Base-by-base conservation (phyloP, 345 rosid species). In the Conringia planisiliqua region DNA sequence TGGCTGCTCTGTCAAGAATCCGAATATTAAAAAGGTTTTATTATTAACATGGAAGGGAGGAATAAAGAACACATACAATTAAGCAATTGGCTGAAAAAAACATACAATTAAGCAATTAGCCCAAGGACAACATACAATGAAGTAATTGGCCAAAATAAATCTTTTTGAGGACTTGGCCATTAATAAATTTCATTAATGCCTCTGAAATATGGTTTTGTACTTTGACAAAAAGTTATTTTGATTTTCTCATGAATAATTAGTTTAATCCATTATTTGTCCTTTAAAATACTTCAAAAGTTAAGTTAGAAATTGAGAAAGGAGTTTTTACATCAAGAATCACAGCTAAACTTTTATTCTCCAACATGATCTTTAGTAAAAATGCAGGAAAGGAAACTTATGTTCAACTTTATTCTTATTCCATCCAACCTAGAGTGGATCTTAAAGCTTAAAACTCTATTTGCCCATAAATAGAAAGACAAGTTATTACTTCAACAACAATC, bases 1-100 rank as follows among this genome's bases (percentile, higher is more conserved):
- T 79, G 73, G 47, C 20, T 72, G 61, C 69, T 64, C 70, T 75
- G 82, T 75, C 56, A 79, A 70, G 82, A 70, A 79, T 79, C 72
- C 40, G 80, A 80, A 65, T 64, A 73, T 22, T 46, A 4, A 12
- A 79, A 74, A 51, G 71, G 10, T 58, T 38, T 66, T 2, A 33
- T 10, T 16, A 14, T 27, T 58, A 39, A 43, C 65, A 69, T 43
- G 70, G 66, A 54, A 70, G 75, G 51, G 11, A 51, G 6, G 69
- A 32, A 51, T 75, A 68, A 68, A 60, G 62, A 60, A 8, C 6
- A 66, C 60, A 11, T 9, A 51, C 51, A 72, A 32, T 64, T 46
- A 66, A 20, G 46, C 59, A 66, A 24, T 14, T 12, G 16, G 36
- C 22, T n/a, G 8, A 39, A 38, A 24, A 13, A 7, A 33, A 57